Evolutionary conservation across 2,329 filamentous ascomycete genomes (phyloP).

Genomic region (Hortaea werneckii): DNA sequence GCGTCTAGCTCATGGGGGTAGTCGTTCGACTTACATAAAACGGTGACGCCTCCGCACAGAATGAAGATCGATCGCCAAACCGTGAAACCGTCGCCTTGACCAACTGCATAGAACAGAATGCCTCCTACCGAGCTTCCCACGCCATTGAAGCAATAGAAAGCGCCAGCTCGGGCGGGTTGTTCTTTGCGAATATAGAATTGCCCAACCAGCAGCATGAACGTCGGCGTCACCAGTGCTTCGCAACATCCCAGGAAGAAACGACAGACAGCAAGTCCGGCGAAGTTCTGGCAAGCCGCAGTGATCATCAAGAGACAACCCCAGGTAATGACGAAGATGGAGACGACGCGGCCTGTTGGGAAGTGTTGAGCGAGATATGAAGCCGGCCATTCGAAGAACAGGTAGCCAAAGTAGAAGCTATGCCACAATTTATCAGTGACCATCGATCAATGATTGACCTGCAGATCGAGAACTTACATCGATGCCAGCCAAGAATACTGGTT

Average conservation of each 20-base stretch:
- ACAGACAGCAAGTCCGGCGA: constrained; percentile 34
- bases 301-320: constrained; percentile 33
- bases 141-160: constrained; percentile 28
- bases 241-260: constrained; percentile 45
- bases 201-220: constrained; percentile 17
- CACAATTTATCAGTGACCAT: no score
- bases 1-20: neutral
- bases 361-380: constrained; percentile 30
- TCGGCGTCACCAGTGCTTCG: constrained; percentile 15
- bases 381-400: constrained; percentile 32
- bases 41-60: constrained; percentile 51
- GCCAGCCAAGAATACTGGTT: constrained; percentile 46
- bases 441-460: no score
- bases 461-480: constrained; percentile 43
- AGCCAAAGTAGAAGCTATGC: constrained; percentile 35
- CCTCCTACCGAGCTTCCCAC: constrained; percentile 61
- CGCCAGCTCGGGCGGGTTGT: constrained; percentile 28
- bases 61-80: constrained; percentile 51
- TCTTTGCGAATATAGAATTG: constrained; percentile 57
- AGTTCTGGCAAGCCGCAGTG: constrained; percentile 29
- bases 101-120: constrained; percentile 48
- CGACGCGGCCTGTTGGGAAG: constrained; percentile 19
- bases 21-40: constrained; percentile 31
- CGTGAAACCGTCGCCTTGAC: constrained; percentile 22
- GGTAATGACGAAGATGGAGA: constrained; percentile 27